Evolutionary conservation across 345 rosid species (phyloP).

Genomic region (Sapria himalayana): DNA sequence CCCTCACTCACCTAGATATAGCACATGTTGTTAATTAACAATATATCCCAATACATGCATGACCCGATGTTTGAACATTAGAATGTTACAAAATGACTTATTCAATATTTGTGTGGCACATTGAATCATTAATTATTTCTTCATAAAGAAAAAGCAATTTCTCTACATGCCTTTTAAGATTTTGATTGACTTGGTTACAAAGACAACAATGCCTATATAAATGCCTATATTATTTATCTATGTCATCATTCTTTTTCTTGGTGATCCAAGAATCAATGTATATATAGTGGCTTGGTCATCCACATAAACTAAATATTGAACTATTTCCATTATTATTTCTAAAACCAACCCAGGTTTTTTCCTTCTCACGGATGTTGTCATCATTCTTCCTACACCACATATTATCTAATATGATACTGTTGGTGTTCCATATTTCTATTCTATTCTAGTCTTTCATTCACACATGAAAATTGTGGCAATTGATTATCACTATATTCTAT

Average conservation of each 20-base stretch:
- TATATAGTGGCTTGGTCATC: too few relatives aligned
- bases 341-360: too few relatives aligned
- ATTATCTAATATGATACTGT: too few relatives aligned
- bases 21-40: not conserved
- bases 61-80: not conserved
- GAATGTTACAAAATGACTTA: not conserved
- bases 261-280: not conserved
- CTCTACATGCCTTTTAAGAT: not conserved
- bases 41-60: conserved; percentile 2
- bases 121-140: not conserved
- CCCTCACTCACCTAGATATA: not conserved
- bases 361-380: too few relatives aligned
- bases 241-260: not conserved
- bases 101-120: not conserved
- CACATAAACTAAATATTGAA: too few relatives aligned
- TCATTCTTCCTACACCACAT: too few relatives aligned
- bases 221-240: not conserved
- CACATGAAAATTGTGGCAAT: too few relatives aligned
- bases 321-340: too few relatives aligned
- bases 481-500: too few relatives aligned
- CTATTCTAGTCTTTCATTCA: too few relatives aligned
- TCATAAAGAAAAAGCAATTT: not conserved
- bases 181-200: not conserved
- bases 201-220: not conserved
- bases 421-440: too few relatives aligned